phyloP scores from a whole-genome alignment of 345 rosid species.

The Syzygium grande region DNA sequence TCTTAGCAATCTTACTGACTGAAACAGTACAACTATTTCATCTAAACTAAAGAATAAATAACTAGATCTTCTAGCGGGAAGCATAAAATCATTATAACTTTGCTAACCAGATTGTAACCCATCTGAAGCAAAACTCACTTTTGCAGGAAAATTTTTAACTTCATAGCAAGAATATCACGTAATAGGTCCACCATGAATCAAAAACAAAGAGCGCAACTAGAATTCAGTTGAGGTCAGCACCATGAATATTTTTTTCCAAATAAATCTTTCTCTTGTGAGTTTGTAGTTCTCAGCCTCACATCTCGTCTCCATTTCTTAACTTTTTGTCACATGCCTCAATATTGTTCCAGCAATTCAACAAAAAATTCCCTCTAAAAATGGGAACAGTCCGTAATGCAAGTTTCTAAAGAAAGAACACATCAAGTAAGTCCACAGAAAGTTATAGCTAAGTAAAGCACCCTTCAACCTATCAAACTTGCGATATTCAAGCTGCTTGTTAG shows the following conservation, averaged over 20 bases:
- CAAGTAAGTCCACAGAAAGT: neutral
- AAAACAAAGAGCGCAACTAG: neutral
- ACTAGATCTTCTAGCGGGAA: neutral
- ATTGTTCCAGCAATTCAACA: neutral
- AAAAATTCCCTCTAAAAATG: neutral
- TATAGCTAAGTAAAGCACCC: neutral
- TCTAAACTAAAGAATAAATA: neutral
- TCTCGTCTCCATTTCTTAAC: neutral
- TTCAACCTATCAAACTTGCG: neutral
- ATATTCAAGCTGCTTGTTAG: neutral
- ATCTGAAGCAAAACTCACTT: neutral
- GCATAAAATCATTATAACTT: neutral
- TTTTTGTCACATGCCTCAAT: neutral
- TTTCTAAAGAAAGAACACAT: neutral
- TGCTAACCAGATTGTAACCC: neutral
- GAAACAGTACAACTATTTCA: neutral
- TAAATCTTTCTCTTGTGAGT: neutral
- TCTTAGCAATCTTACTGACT: neutral
- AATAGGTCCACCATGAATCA: neutral
- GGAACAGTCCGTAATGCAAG: neutral
- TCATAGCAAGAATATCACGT: neutral
- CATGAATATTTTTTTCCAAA: neutral
- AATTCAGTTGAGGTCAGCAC: neutral
- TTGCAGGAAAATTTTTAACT: neutral
- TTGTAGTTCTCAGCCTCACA: neutral